Base-by-base conservation (phyloP, 2,329 filamentous ascomycete species). In the Penicillium sp. region DNA sequence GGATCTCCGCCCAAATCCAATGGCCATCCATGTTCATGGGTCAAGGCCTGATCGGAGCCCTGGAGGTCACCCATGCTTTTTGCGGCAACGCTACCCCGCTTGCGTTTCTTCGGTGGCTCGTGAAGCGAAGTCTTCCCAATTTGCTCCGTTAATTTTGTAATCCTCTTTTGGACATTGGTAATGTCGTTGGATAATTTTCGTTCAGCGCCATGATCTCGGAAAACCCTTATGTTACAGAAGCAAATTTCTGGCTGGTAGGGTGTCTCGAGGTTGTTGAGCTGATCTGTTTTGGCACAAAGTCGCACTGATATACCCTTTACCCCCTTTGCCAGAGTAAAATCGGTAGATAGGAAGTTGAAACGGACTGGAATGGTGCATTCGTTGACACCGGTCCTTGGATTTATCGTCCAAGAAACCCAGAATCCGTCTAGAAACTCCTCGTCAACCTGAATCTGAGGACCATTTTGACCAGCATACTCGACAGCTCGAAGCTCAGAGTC, bases 271-370 rank as follows among this genome's bases (percentile, higher is more conserved):
- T 47, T 47, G 24, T 47, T 47, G 10, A 51, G 13, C 7, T 87
- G 78, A 63, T 89, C 89, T 0, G 93, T 97, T 78, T 97, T 97
- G 22, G 92, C 88, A 76, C 92, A 97, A 1, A 97, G 84, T 53
- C 93, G 84, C 7, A 97, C 92, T 0, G 93, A 92, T 65, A 96
- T 96, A 26, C 93, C 93, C 78, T 97, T 97, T 55, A 97, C 93
- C 42, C 93, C 93, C 73, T 97, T 97, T 22, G 93, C 96, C 72
- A 96, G 92, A 76, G 92, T 97, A 75, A 97, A 97, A 74, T 97
- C 93, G 15, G 93, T 97, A 0, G 93, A 97, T 0, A 97, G 83
- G 73, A 97, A 97, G 80, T 97, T 97, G 84, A 97, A 97, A 49
- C 93, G 90, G 17, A 97, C 91, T 6, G 91, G 89, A 61, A 97